phyloP scores from a whole-genome alignment of 2,329 filamentous ascomycete species.

The Cladosporium sp. region DNA sequence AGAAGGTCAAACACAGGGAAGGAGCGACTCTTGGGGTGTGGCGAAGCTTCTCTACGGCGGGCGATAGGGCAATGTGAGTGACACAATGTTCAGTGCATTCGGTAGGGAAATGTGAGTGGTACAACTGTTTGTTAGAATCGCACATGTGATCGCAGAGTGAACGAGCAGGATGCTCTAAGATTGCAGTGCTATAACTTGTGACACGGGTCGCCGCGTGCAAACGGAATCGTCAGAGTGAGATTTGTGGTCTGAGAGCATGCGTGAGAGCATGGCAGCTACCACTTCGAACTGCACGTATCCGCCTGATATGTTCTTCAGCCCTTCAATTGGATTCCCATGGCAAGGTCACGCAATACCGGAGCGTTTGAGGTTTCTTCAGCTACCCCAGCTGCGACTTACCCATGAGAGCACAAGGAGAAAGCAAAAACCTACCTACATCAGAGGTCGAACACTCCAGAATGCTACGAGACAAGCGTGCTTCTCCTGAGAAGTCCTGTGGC shows the following conservation, averaged over 20 bases:
- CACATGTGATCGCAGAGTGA: not conserved
- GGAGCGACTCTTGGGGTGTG: not conserved
- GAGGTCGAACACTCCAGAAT: not conserved
- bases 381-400: not conserved
- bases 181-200: slow-evolving; percentile 6
- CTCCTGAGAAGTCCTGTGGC: not conserved
- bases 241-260: not conserved
- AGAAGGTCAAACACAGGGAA: not conserved
- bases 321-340: not conserved
- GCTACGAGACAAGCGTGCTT: not conserved
- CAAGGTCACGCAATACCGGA: not conserved
- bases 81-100: not conserved
- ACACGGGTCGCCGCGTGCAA: slow-evolving; percentile 1
- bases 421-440: not conserved
- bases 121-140: not conserved
- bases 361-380: not conserved
- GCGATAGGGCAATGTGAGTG: not conserved
- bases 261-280: not conserved
- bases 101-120: not conserved
- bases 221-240: not conserved
- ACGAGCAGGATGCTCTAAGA: slow-evolving; percentile 3
- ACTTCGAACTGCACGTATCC: not conserved
- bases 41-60: not conserved
- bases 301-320: not conserved
- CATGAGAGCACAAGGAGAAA: not conserved